Conservation (phyloP, 2,329 filamentous ascomycete genomes). For the Xylogone sp. region DNA sequence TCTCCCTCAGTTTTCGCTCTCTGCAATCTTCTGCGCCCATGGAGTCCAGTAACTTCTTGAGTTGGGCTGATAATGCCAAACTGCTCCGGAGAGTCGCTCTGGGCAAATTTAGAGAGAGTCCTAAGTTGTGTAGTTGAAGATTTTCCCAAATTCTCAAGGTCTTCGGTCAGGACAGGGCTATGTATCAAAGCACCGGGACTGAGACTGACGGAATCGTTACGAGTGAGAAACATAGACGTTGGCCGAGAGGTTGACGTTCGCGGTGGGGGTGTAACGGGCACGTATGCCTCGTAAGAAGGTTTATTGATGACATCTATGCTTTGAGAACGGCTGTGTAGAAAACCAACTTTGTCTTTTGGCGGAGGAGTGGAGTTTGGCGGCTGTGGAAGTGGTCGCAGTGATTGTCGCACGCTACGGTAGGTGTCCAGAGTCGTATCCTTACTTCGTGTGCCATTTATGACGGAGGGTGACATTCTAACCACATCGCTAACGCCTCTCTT, state of each 20-base stretch:
- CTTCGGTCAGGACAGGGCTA: conserved; percentile 58
- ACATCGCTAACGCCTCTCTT: conserved; percentile 75
- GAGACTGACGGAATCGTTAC: conserved; percentile 47
- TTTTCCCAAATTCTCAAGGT: conserved; percentile 77
- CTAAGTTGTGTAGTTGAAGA: conserved; percentile 89
- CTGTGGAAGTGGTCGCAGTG: conserved; percentile 70
- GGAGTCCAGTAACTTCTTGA: conserved; percentile 83
- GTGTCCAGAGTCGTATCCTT: conserved; percentile 50
- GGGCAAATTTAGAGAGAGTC: conserved; percentile 78
- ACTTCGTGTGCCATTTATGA: conserved; percentile 38
- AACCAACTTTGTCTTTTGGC: conserved; percentile 25
- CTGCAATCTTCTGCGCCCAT: conserved; percentile 80
- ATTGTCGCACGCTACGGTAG: conserved; percentile 71
- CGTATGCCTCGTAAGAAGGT: conserved; percentile 40
- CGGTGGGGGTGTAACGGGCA: conserved; percentile 8
- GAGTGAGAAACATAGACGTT: conserved; percentile 58
- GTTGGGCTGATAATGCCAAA: conserved; percentile 74
- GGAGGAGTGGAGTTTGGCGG: conserved; percentile 49
- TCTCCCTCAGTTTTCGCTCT: conserved; percentile 53
- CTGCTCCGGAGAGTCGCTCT: conserved; percentile 71
- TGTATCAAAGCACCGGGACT: conserved; percentile 27
- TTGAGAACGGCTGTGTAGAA: conserved; percentile 36
- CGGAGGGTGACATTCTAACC: conserved; percentile 48
- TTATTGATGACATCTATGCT: conserved; percentile 61
- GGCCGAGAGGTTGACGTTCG: conserved; percentile 35